Evolutionary conservation across 306 rosid species (phyloP).

Genomic region (Begonia fuchsioides): DNA sequence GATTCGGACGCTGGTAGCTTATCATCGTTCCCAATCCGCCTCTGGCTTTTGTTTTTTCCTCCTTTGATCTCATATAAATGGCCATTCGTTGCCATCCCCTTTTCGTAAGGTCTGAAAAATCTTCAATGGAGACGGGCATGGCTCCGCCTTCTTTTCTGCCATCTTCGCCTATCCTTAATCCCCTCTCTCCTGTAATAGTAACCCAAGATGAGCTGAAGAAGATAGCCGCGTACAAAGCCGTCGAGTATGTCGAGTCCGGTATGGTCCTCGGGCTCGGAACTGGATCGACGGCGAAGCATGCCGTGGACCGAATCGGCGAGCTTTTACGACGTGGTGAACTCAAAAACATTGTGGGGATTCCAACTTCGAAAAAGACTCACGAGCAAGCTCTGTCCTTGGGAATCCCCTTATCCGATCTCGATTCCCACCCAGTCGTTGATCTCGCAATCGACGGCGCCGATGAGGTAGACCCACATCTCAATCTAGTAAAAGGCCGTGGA

Average conservation of each 20-base stretch:
- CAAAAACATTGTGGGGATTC: conserved; percentile 48
- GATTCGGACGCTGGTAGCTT: not conserved
- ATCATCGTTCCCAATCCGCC: not conserved
- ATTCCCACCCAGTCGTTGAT: conserved; percentile 51
- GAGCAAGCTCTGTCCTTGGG: conserved; percentile 61
- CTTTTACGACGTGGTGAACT: conserved; percentile 59
- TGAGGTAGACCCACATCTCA: conserved; percentile 63
- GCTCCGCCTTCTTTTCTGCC: conserved; percentile 29
- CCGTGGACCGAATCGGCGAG: conserved; percentile 70
- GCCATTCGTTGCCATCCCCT: conserved; percentile 14
- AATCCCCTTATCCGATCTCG: conserved; percentile 66
- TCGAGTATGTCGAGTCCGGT: conserved; percentile 68
- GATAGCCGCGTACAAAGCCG: conserved; percentile 84
- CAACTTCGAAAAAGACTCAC: conserved; percentile 62
- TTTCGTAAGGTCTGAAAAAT: conserved; percentile 37
- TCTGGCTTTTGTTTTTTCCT: no score
- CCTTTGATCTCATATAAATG: no score
- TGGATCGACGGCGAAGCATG: conserved; percentile 76
- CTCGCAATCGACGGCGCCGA: conserved; percentile 84
- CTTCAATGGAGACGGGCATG: conserved; percentile 50
- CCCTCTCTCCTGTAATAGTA: no score
- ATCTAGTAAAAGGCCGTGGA: conserved; percentile 76
- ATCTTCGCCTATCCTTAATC: not conserved
- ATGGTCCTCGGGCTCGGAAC: conserved; percentile 82
- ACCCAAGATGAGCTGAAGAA: no score